phyloP scores from a whole-genome alignment of 2,329 filamentous ascomycete genomes.

The Talaromyces sp. region DNA sequence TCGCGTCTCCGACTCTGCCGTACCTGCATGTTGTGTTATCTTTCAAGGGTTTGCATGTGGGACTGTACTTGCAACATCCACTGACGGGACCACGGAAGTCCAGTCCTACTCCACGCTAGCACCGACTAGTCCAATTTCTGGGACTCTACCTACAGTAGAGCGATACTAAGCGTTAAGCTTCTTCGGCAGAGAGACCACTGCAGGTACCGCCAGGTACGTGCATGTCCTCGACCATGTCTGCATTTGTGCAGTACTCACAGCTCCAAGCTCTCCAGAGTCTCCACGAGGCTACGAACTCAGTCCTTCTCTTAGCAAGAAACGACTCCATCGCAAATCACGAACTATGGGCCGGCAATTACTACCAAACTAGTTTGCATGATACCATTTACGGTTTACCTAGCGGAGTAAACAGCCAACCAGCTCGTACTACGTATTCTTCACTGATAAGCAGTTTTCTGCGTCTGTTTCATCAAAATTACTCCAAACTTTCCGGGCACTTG shows the following conservation, averaged over 20 bases:
- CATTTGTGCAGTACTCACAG: slow-evolving; percentile 3
- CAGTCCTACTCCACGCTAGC: not conserved
- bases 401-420: not conserved
- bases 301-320: not conserved
- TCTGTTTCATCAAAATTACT: not conserved
- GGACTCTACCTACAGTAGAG: no score
- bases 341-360: not conserved
- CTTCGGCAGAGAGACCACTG: slow-evolving; percentile 6
- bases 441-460: not conserved
- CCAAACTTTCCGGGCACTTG: slow-evolving; percentile 5
- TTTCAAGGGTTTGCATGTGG: not conserved
- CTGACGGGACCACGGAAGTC: not conserved
- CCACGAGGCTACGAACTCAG: not conserved
- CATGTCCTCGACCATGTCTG: not conserved
- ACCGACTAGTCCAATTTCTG: not conserved
- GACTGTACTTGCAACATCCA: not conserved
- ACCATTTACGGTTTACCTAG: not conserved
- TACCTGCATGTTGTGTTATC: not conserved
- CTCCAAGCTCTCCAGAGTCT: not conserved
- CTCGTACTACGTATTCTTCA: not conserved
- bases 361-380: not conserved
- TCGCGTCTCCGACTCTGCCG: not conserved
- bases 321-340: not conserved
- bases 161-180: not conserved
- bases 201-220: slow-evolving; percentile 8